Evolutionary conservation across 2,329 filamentous ascomycete genomes (phyloP), one percentile per base, ranked within the genome.

Genomic region (Paraconiothyrium brasiliense): DNA sequence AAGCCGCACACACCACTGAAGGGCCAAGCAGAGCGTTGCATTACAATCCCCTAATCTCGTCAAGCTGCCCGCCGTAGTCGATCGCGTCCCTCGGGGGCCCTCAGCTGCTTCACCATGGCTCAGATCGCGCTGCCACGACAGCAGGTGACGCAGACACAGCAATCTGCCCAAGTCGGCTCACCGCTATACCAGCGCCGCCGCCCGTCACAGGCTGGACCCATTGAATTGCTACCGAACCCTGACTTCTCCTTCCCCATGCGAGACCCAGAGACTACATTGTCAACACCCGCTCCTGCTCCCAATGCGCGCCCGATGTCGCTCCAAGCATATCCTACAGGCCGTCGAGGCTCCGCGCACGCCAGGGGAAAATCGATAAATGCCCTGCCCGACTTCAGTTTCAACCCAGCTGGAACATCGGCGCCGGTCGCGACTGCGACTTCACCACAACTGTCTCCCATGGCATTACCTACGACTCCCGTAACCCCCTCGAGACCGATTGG

Each of bases 401-500:
- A 84, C 59, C 79, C 82, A 10, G 72, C 78, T n/a, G 78, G 79
- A 59, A 61, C 77, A 14, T 71, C 80, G 30, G 65, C 76, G 22
- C 65, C 71, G 35, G 58, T 74, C 46, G 62, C 63, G 16, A 66
- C 72, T 14, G 65, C 68, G 35, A 66, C 73, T 11, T 78, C 78
- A 48, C 80, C 79, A 43, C 74, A 76, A n/a, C 70, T 74, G 20
- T 79, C 79, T 9, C 79, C 81, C 11, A 68, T 72, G 14, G 32
- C 54, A 11, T 62, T 73, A n/a, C 54, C 54, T 30, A 66, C 72
- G 4, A 63, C 73, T 11, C 78, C 79, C 4, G 71, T 74, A 14
- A 80, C 81, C 32, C 84, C 89, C 20, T 82, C 85, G 22, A 84
- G 87, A 62, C 81, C 85, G 27, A 80, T 81, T 35, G 88, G 89